Evolutionary conservation across 2,329 filamentous ascomycete species (phyloP).

Genomic region (Pseudomassariella vexata): DNA sequence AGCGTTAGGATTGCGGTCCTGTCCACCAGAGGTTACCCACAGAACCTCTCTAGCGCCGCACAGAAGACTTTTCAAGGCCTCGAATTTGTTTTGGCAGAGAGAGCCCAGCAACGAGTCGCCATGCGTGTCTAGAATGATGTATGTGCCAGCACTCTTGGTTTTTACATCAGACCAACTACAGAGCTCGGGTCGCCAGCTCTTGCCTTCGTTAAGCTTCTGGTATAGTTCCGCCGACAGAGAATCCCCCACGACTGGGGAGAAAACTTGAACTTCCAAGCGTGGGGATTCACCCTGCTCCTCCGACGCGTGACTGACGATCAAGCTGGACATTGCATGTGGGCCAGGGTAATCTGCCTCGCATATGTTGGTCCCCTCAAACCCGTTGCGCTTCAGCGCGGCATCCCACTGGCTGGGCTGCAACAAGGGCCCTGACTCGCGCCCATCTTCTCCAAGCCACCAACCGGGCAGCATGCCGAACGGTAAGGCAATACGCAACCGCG

Average conservation of each 20-base stretch:
- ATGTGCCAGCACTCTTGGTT: no score
- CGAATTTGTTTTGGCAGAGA: no score
- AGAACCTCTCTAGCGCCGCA: slow-evolving; percentile 2
- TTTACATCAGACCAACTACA: no score
- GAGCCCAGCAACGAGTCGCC: no score
- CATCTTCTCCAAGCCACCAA: slow-evolving; percentile 6
- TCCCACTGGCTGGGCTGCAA: slow-evolving; percentile 1
- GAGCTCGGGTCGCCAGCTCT: no score
- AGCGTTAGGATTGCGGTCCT: background rate
- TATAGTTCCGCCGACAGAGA: no score
- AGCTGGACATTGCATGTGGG: background rate
- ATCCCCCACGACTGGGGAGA: no score
- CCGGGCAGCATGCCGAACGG: slow-evolving; percentile 1
- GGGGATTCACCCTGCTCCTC: no score
- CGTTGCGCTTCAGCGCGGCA: background rate
- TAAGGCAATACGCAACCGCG: background rate
- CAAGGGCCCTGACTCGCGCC: background rate
- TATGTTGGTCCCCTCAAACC: slow-evolving; percentile 1
- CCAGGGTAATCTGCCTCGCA: background rate
- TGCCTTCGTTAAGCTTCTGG: no score
- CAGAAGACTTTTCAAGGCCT: no score
- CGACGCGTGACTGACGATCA: background rate
- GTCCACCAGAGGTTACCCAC: background rate
- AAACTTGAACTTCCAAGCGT: no score
- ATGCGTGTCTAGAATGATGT: no score